Base-by-base conservation (phyloP, 768 basidiomycete species). In the Leucosporidium yakuticum region DNA sequence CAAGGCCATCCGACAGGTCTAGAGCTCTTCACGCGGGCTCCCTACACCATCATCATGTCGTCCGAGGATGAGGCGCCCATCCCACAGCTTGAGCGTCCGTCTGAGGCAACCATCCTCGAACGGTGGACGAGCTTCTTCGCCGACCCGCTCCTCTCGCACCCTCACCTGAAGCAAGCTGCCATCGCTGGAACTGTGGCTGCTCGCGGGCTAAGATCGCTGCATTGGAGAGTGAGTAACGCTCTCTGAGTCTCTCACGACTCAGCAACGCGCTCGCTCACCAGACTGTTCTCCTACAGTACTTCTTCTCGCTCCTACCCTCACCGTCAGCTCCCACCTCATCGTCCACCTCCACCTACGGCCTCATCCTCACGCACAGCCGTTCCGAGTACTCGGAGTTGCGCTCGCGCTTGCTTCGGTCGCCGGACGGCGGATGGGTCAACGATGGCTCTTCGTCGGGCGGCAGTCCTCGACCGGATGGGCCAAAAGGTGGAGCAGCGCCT, bases 401-500 rank as follows among this genome's bases (percentile, higher is more conserved):
- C 34, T 79, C 84, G 60, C 83, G 88, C 71, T 86, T 87, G 75
- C 85, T 91, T 81, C 85, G 83, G 58, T 88, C 91, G 0, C 92
- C 92, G 20, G 92, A 95, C 78, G 91, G 90, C 9, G 87, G 86
- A 62, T 90, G 89, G 77, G 86, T 88, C 69, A 84, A 86, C 48
- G 86, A 76, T 47, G 86, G 15, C 79, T 27, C 79, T 80, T 29
- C 73, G 74, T 19, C 68, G 75, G 60, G 69, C 65, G 19, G 32
- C 17, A 59, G 36, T 23, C 27, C 57, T 17, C 23, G 27, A n/a
- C 23, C 34, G 39, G 39, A 44, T 15, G 39, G 6, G 39, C 39
- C 64, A 85, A 90, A 82, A 88, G 88, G 64, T 57, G 80, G 67
- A 60, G 68, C 54, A 17, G 53, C 58, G n/a, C 61, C 60, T 57